Conservation (phyloP, 768 basidiomycete genomes). For the Clitopilus passeckerianus region DNA sequence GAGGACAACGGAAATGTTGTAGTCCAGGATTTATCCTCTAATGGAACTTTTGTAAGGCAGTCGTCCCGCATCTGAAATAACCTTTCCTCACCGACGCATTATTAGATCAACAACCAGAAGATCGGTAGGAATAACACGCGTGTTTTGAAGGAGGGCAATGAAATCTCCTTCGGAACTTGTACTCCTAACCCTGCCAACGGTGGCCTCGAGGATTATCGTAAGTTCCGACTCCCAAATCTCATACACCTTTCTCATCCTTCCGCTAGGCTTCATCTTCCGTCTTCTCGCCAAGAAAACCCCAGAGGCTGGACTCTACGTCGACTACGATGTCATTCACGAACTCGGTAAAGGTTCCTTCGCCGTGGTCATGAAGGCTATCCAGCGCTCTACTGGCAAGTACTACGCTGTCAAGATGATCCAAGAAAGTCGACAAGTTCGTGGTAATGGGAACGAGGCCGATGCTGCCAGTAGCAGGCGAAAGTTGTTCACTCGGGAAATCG, state of each 20-base stretch:
- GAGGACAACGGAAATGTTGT: constrained; percentile 37
- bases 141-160: constrained; percentile 74
- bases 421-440: constrained; percentile 33
- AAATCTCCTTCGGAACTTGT: constrained; percentile 77
- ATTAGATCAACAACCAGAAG: constrained; percentile 62
- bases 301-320: constrained; percentile 50
- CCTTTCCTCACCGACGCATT: background rate
- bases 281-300: constrained; percentile 49
- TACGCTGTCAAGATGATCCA: constrained; percentile 90
- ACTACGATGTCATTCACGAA: constrained; percentile 63
- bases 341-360: constrained; percentile 93
- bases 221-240: constrained; percentile 20
- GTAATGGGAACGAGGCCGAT: constrained; percentile 20
- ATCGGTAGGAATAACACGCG: constrained; percentile 52
- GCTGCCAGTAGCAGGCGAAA: constrained; percentile 17
- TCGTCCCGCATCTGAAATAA: background rate
- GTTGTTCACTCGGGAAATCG: constrained; percentile 65
- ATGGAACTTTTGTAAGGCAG: constrained; percentile 64
- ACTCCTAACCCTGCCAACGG: constrained; percentile 37
- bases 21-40: constrained; percentile 58
- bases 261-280: constrained; percentile 66
- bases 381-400: constrained; percentile 63
- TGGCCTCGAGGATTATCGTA: constrained; percentile 70
- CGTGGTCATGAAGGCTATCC: constrained; percentile 79
- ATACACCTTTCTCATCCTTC: background rate